Evolutionary conservation across 2,329 filamentous ascomycete genomes (phyloP).

Genomic region (Colletotrichum agaves): DNA sequence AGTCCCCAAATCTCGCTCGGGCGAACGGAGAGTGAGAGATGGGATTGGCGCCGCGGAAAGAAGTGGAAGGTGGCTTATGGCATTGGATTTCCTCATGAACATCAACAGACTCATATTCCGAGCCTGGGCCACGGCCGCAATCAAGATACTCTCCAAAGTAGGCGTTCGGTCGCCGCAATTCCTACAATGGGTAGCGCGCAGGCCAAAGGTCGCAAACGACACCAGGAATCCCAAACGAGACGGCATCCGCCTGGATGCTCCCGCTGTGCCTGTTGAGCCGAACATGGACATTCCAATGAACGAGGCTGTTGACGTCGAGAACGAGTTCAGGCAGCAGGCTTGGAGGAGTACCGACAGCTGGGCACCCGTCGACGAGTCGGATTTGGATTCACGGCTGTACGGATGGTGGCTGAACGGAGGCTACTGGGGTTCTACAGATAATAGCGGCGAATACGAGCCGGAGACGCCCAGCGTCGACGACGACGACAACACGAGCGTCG

Average conservation of each 20-base stretch:
- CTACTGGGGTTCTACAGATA: conserved; percentile 85
- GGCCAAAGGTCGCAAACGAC: conserved; percentile 45
- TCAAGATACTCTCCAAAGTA: conserved; percentile 65
- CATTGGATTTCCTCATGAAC: conserved; percentile 78
- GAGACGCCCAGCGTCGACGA: conserved; percentile 63
- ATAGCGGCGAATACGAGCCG: conserved; percentile 81
- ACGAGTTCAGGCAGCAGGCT: conserved; percentile 75
- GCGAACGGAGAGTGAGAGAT: conserved; percentile 60
- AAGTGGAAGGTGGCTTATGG: conserved; percentile 81
- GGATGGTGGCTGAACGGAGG: conserved; percentile 85
- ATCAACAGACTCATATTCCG: conserved; percentile 74
- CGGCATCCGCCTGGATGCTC: background rate
- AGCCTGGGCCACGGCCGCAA: conserved; percentile 64
- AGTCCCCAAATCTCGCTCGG: conserved; percentile 57
- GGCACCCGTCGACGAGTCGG: conserved; percentile 65
- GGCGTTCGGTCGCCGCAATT: conserved; percentile 73
- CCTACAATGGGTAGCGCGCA: conserved; percentile 64
- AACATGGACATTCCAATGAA: conserved; percentile 66
- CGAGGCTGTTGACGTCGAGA: conserved; percentile 82
- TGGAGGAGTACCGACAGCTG: conserved; percentile 49
- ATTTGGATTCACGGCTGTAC: conserved; percentile 81
- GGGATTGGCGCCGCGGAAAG: conserved; percentile 85
- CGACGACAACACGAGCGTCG: conserved; percentile 82
- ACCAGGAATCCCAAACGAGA: conserved; percentile 27
- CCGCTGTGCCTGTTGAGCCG: background rate